Base-by-base conservation (phyloP, 1,284 basidiomycete genomes). In the Heliocybe sulcata region DNA sequence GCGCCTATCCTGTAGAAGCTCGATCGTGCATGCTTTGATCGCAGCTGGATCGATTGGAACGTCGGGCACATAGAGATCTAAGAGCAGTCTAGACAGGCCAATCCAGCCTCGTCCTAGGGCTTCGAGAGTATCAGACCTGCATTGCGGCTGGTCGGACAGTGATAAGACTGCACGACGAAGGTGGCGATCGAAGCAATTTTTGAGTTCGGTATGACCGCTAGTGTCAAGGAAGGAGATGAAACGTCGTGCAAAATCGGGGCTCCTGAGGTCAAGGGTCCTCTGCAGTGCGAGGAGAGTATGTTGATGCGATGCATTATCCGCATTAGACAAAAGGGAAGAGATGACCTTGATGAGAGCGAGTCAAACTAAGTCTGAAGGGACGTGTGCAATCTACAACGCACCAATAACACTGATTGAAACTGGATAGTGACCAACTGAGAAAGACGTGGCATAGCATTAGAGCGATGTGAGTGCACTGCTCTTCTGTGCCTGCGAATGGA, bases 41-140 rank as follows among this genome's bases (percentile, higher is more conserved):
- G 85, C 84, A 14, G 88, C 83, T 9, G 96, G 96, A 67, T 99
- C 97, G 54, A 98, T 72, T 1, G 95, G 93, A 2, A 86, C 74
- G 64, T 92, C 82, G 0, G 97, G 94, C 50, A 98, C 77, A 65
- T 90, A 90, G n/a, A 96, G 76, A 1, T 83, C 74, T 16, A 92
- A 65, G 27, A 91, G 68, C 53, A 81, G 63, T 27, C 75, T 73
- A 49, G 85, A 81, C 26, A 92, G 65, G 0, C 76, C 78, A 45
- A 94, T 72, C 85, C 87, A 97, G 49, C 72, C 80, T 54, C 68
- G 66, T 3, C 85, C 89, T 12, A 87, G 61, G 1, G 52, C 29
- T 2, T 22, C 33, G 52, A 58, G 26, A n/a, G 25, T 50, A 4
- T 35, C 45, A 22, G 50, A 14, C 26, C 45, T 22, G 31, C 29